These are phyloP conservation scores for Colletotrichum sp. DNA, from an alignment of 2,329 filamentous ascomycete species.

Conservation along the genomic window DNA sequence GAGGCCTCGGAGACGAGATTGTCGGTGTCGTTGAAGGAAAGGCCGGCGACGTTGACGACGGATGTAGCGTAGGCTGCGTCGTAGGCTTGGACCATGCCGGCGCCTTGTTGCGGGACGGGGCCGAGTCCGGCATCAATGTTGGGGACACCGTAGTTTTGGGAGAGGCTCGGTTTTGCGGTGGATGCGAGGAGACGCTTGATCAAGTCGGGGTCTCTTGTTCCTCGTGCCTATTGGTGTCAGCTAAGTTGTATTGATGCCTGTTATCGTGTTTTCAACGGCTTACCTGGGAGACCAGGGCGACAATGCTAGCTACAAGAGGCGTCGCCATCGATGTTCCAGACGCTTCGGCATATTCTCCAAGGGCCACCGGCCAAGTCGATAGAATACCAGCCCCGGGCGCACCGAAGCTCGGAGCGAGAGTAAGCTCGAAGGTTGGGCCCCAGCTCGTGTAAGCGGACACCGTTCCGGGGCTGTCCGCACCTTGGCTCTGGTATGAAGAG, in stretches of 20 bases:
- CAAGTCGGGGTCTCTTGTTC: conserved; percentile 50
- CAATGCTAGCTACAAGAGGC: conserved; percentile 59
- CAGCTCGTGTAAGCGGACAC: conserved; percentile 54
- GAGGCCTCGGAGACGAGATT: conserved; percentile 52
- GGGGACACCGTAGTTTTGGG: neutral
- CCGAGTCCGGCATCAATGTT: conserved; percentile 30
- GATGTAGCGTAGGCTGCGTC: conserved; percentile 61
- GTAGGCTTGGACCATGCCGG: conserved; percentile 63
- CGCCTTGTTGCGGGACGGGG: conserved; percentile 65
- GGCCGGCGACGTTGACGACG: conserved; percentile 55
- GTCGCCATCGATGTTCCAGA: conserved; percentile 67
- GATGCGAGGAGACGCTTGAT: conserved; percentile 56
- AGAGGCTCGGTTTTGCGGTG: conserved; percentile 50
- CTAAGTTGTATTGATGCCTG: neutral
- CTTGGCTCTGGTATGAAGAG: conserved; percentile 53
- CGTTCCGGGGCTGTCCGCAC: neutral
- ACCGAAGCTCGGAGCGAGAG: conserved; percentile 59
- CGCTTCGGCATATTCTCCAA: conserved; percentile 55
- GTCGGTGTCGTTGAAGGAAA: conserved; percentile 69
- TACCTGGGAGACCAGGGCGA: conserved; percentile 58
- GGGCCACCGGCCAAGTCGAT: conserved; percentile 55
- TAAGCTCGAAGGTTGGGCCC: conserved; percentile 66
- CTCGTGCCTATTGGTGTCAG: conserved; percentile 31
- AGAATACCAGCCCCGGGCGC: conserved; percentile 62
- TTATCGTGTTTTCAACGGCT: neutral